Base-by-base conservation (phyloP, 2,329 filamentous ascomycete genomes). In the Colletotrichum lentis region DNA sequence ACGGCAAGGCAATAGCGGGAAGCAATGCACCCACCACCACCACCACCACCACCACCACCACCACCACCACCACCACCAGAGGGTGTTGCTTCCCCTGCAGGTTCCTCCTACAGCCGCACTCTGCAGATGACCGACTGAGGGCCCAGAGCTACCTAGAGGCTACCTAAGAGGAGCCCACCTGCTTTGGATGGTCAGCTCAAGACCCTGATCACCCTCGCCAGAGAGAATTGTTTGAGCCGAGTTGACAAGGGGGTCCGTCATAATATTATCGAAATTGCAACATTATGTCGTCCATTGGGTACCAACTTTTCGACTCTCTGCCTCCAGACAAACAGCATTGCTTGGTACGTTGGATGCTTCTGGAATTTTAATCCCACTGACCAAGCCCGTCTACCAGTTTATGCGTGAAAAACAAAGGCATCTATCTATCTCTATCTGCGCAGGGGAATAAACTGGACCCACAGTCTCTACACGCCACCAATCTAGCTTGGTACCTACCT, bases 81-180 rank as follows among this genome's bases (percentile, higher is more conserved):
- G 31, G 31, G 54, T 31, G 54, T 11, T 39, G 37, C 55, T 44
- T 44, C 65, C 62, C 66, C 62, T 65, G 66, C 66, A 65, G 49
- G 57, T n/a, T 12, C 16, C 14, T 55, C 18, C 16, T 37, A 27
- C 54, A 56, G 54, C 54, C 37, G 24, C 54, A 35, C 7, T 35
- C 31, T 35, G 31, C 31, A 35, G 31, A 35, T 35, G 31, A 35
- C 31, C 7, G 16, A 44, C 37, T 44, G 49, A 16, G 35, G 56
- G 14, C 44, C 24, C 46, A 12, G 59, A 43, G 27, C n/a, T n/a
- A n/a, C n/a, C 27, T 31, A 31, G 27, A 31, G 27, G 27, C 27
- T 31, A 31, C 27, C 27, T 31, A 31, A 31, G 27, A 31, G 27
- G 52, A 46, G 54, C 31, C 57, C 63, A 62, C 66, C 62, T 65